These are phyloP conservation scores for Microdochium paspali DNA, from an alignment of 2,329 filamentous ascomycete genomes.

Conservation along the genomic window DNA sequence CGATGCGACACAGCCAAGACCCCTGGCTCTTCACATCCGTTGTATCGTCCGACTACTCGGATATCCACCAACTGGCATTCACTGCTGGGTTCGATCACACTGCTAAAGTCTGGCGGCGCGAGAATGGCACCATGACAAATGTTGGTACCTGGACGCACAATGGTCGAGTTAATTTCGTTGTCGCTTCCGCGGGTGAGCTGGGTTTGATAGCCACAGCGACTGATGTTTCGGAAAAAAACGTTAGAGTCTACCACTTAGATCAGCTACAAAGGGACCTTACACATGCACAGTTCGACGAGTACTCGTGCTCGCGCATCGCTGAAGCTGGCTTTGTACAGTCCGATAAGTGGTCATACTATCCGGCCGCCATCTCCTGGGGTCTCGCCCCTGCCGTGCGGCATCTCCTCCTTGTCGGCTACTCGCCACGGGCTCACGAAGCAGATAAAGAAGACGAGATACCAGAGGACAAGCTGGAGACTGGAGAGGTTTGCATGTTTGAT, in stretches of 20 bases:
- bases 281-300: conserved; percentile 24
- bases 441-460: conserved; percentile 49
- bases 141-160: conserved; percentile 44
- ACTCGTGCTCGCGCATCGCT: conserved; percentile 30
- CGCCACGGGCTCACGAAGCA: conserved; percentile 36
- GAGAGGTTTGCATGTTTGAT: conserved; percentile 53
- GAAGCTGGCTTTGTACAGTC: conserved; percentile 19
- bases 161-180: conserved; percentile 54
- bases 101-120: conserved; percentile 48
- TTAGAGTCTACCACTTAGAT: conserved; percentile 44
- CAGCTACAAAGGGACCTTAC: conserved; percentile 1
- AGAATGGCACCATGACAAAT: conserved; percentile 30
- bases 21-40: conserved; percentile 58
- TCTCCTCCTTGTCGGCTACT: conserved; percentile 52
- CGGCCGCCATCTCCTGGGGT: conserved; percentile 56
- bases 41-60: conserved; percentile 49
- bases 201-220: conserved; percentile 49
- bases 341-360: conserved; percentile 52
- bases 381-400: conserved; percentile 31
- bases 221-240: conserved; percentile 41
- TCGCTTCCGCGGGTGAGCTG: conserved; percentile 35
- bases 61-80: conserved; percentile 33
- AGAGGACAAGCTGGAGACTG: conserved; percentile 44
- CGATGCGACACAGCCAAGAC: conserved; percentile 49
- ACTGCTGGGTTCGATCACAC: conserved; percentile 54